Evolutionary conservation across 805 yeast species (phyloP), one percentile per base, ranked within the genome.

Genomic region (Candida ficus): DNA sequence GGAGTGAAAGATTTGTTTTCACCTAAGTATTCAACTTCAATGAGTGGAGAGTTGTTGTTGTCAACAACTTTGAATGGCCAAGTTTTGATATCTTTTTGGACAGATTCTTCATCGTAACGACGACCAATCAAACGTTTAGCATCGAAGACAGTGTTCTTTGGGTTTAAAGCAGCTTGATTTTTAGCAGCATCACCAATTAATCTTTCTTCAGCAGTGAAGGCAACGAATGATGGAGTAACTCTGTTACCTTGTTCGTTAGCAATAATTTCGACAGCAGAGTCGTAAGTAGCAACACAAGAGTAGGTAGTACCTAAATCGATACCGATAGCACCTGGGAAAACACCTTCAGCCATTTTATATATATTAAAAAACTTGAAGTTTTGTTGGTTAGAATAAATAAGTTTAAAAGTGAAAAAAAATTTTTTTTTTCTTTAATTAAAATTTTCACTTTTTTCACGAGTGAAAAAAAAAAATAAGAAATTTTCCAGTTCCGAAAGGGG

Each of bases 281-380:
- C 82, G 74, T 76, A 80, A 63, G 81, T 80, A 67, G 86, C 87
- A 60, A 80, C 87, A 80, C 87, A 80, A 47, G 87, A 80, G 69
- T 73, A 71, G 56, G 88, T 81, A 61, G 95, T 86, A 80, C 95
- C 95, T 72, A 86, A 77, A 78, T 90, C 98, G 82, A 91, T 91
- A 83, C 99, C 99, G 68, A 88, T 85, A 73, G 93, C 93, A 84
- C 97, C 97, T 81, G 90, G 93, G 83, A 85, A 89, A 76, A 89
- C 93, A 83, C 96, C 96, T 80, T 89, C 96, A 83, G 90, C 86
- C 90, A 83, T 83, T 71, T 48, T 71, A 73, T 44, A 45, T 45
- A 45, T 26, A 35, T 32, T 39, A 27, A 33, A 41, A 38, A 36
- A 42, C 30, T 38, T 39, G 19, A 27, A 40, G 33, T 25, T 39